Conservation (phyloP, 2,329 filamentous ascomycete genomes). For the Penicillium oxalicum region DNA sequence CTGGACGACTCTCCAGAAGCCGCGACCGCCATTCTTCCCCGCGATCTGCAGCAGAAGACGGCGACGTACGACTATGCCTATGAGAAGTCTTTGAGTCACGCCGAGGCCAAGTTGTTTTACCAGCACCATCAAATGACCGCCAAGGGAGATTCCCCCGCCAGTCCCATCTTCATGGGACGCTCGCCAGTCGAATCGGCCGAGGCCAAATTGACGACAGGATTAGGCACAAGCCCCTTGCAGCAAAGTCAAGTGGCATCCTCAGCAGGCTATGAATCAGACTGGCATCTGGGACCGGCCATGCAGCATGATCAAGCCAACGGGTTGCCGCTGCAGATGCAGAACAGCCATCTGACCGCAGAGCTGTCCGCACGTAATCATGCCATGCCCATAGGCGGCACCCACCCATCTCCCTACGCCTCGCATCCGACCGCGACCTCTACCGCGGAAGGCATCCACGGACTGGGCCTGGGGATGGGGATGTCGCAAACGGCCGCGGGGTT, state of each 20-base stretch:
- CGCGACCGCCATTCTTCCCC: conserved; percentile 28
- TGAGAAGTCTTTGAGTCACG: conserved; percentile 89
- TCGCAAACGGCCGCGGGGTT: conserved; percentile 58
- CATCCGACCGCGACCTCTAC: conserved; percentile 40
- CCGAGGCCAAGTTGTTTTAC: conserved; percentile 93
- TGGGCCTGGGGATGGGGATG: conserved; percentile 54
- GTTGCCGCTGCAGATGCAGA: conserved; percentile 1
- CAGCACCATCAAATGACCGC: conserved; percentile 72
- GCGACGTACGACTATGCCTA: conserved; percentile 90
- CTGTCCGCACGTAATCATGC: conserved; percentile 45
- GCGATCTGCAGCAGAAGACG: conserved; percentile 56
- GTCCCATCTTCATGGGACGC: conserved; percentile 22
- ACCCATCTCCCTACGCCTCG: conserved; percentile 48
- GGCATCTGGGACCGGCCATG: conserved; percentile 3
- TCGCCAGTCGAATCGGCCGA: conserved; percentile 8
- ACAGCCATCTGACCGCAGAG: conserved; percentile 42
- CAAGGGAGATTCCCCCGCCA: conserved; percentile 32
- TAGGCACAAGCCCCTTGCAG: conserved; percentile 3
- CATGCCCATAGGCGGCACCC: conserved; percentile 47
- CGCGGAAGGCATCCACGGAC: conserved; percentile 51
- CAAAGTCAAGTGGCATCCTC: conserved; percentile 5
- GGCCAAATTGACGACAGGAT: conserved; percentile 1
- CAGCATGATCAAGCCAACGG: conserved; percentile 8
- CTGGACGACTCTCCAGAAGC: conserved; percentile 5
- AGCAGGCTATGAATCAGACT: conserved; percentile 10